These are phyloP conservation scores for Yarrowia osloensis DNA, from an alignment of 805 yeast genomes.

Conservation along the genomic window DNA sequence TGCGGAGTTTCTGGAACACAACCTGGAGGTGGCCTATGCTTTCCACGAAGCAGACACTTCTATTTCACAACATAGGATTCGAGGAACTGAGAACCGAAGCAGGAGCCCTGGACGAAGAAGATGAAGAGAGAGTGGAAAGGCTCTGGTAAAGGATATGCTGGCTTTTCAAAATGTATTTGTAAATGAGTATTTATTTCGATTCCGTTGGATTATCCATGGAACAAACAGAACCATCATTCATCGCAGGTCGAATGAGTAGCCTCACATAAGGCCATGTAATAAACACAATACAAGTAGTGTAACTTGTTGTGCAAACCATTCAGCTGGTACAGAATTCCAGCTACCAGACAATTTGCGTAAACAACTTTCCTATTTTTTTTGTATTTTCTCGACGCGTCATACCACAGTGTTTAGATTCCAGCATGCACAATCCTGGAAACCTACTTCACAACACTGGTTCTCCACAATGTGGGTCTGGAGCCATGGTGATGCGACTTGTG, in stretches of 20 bases:
- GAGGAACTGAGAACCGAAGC: conserved; percentile 15
- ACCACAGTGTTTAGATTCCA: background rate
- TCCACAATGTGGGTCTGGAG: conserved; percentile 28
- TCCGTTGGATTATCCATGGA: background rate
- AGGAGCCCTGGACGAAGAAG: conserved; percentile 19
- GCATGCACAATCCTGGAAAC: background rate
- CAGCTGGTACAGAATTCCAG: too few relatives aligned
- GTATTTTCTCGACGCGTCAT: too few relatives aligned
- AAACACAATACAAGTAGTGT: too few relatives aligned
- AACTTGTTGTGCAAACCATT: too few relatives aligned
- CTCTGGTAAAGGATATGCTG: too few relatives aligned
- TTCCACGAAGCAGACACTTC: conserved; percentile 38
- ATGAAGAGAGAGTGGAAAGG: background rate
- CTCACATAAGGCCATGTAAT: too few relatives aligned
- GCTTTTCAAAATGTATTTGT: background rate
- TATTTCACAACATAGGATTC: conserved; percentile 6
- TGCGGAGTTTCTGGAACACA: conserved; percentile 43
- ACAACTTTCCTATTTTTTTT: too few relatives aligned
- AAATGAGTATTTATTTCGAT: background rate
- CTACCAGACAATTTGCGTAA: too few relatives aligned
- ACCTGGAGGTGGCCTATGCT: conserved; percentile 45
- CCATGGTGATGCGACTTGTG: conserved; percentile 12
- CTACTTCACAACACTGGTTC: background rate
- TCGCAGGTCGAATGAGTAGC: too few relatives aligned
- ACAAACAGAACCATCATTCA: too few relatives aligned